Percentiles rank a stretch among this genome's conserved stretches.
Conservation (phyloP, 1,139 yeast genomes). For the Hanseniaspora sp. region DNA sequence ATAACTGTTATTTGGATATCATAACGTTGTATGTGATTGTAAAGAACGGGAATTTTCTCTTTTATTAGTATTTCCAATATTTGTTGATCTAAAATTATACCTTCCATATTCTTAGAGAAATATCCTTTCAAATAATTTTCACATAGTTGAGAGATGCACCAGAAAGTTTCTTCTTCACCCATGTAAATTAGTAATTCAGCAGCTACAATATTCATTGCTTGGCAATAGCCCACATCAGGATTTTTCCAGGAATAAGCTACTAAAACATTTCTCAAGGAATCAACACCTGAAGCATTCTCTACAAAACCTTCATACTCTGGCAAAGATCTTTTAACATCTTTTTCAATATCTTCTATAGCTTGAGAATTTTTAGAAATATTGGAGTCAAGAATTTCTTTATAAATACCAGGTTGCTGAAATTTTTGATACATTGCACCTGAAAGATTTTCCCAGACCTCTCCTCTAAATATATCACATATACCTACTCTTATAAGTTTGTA, state of each 20-base stretch:
- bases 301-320: constrained; percentile 97
- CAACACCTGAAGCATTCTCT: constrained; percentile 64
- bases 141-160: constrained; percentile 78
- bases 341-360: constrained; percentile 93
- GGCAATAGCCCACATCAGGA: constrained; percentile 96
- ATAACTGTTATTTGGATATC: constrained; percentile 94
- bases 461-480: constrained; percentile 79
- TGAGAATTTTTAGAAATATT: constrained; percentile 56
- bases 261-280: constrained; percentile 69
- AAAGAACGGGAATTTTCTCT: constrained; percentile 76
- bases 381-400: constrained; percentile 45
- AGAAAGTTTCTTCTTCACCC: constrained; percentile 96
- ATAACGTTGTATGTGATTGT: constrained; percentile 65
- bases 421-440: constrained; percentile 77
- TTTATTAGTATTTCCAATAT: constrained; percentile 87
- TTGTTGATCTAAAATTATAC: constrained; percentile 83
- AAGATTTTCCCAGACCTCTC: constrained; percentile 91
- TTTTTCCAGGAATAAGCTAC: constrained; percentile 95
- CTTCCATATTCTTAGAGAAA: constrained; percentile 95
- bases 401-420: constrained; percentile 51
- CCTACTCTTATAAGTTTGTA: constrained; percentile 81
- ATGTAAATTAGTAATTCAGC: constrained; percentile 88
- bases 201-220: constrained; percentile 95
- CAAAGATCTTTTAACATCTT: constrained; percentile 82
- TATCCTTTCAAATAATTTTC: constrained; percentile 87